Base-by-base conservation (phyloP, 495 filamentous ascomycete species). In the Zalerion maritima region DNA sequence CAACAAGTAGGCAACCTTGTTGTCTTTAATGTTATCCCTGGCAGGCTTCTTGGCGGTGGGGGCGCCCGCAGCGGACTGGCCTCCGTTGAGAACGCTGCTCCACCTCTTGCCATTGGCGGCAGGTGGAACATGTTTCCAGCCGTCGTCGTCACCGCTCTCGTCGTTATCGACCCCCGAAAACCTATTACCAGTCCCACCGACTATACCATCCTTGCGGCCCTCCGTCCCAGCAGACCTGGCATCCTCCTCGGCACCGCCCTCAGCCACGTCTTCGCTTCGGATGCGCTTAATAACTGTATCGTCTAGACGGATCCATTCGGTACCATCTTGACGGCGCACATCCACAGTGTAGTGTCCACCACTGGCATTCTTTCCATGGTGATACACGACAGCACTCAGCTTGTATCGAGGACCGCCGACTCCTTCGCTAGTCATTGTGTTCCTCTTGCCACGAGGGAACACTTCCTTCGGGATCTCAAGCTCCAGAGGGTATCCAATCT, bases 281-380 rank as follows among this genome's bases (percentile, higher is more conserved):
- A 97, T 69, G 24, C 85, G 81, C 29, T 77, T 71, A 36, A 97
- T 85, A 34, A 81, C 60, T 1, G 89, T 96, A 47, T 97, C 89
- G 48, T 97, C 89, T 31, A 97, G 67, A 36, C 87, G 77, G 36
- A 97, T 79, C 89, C 89, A 97, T 50, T 92, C 87, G 19, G 72
- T 71, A 10, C 79, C 81, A 41, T 97, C 89, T 51, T 96, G 89
- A 18, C 89, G 78, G 23, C 84, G 73, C 14, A 94, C 81, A 55
- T 97, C 89, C 2, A 91, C 91, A 2, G 89, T 97, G 49, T 97
- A 97, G 46, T 97, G 89, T 12, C 89, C 89, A 24, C 81, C 85
- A 35, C 79, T 82, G 14, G 89, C 89, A 45, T 83, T 86, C 55
- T 91, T 94, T 23, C 89, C 89, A 35, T 96, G 91, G 42, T 97